Base-by-base conservation (phyloP, 2,329 filamentous ascomycete species). In the Microdochium trichocladiopsis region DNA sequence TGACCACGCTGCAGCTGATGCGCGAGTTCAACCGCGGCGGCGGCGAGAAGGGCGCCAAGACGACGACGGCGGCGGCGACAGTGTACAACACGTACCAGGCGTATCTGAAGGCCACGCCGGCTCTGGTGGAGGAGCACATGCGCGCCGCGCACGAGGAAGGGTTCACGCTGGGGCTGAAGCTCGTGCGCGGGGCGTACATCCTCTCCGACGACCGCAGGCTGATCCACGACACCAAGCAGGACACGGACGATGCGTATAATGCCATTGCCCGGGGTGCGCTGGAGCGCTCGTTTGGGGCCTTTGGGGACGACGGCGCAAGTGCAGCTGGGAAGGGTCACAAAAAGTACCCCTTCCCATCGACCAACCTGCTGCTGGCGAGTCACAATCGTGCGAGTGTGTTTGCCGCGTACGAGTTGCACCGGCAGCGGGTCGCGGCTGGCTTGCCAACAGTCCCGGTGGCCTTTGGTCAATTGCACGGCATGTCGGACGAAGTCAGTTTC, bases 171-270 rank as follows among this genome's bases (percentile, higher is more conserved):
- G 79, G 79, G 16, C 65, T 81, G 51, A 83, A 83, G 62, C 66
- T 82, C 9, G 80, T 82, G 2, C 72, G 79, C 16, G 78, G 79
- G 21, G 80, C 79, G 16, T 83, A 83, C 61, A 70, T 83, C 36
- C 65, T 66, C 25, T 72, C 70, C 0, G 80, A 83, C 47, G 68
- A 72, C 45, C 64, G 76, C 2, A 61, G 68, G 2, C 60, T 79
- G n/a, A 78, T 82, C 54, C 76, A 76, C 60, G 72, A 77, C 51
- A 77, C 70, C 48, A 80, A 79, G 54, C 65, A 76, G 33, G 73
- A 72, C 18, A 83, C 80, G 0, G 76, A 83, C 53, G 61, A 66
- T 4, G 69, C 68, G 45, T 83, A 81, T 67, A 74, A 83, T 58
- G 63, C 61, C 25, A 72, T 79, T 37, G 71, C 74, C 3, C 68